Conservation (phyloP, 2,329 filamentous ascomycete genomes). For the Fusarium tjaetaba region DNA sequence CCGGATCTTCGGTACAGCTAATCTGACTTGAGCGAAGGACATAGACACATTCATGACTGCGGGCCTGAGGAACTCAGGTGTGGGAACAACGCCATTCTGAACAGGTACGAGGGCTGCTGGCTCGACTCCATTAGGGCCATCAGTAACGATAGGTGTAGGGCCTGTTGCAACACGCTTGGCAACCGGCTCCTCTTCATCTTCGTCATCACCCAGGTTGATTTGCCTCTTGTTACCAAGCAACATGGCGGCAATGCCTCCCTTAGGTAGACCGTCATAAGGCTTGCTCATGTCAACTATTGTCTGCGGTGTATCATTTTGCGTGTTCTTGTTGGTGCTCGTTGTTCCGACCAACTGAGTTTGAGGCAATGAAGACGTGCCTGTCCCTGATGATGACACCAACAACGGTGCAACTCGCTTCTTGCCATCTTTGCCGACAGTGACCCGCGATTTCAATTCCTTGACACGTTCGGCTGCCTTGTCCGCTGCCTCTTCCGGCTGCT, state of each 20-base stretch:
- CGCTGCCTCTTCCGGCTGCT: constrained; percentile 57
- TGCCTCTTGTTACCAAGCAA: constrained; percentile 95
- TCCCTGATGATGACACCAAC: constrained; percentile 88
- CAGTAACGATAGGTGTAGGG: constrained; percentile 77
- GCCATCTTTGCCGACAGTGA: constrained; percentile 95
- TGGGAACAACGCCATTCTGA: constrained; percentile 70
- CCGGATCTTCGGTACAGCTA: constrained; percentile 88
- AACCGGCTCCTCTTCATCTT: constrained; percentile 73
- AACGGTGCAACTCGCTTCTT: constrained; percentile 95
- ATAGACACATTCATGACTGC: constrained; percentile 86
- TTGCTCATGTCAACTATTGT: constrained; percentile 90
- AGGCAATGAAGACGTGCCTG: constrained; percentile 86
- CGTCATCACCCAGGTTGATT: constrained; percentile 75
- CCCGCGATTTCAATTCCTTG: constrained; percentile 81
- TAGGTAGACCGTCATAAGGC: constrained; percentile 91
- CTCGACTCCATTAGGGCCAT: constrained; percentile 80
- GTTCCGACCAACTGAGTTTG: constrained; percentile 88
- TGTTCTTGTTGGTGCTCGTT: constrained; percentile 67
- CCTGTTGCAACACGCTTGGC: constrained; percentile 69
- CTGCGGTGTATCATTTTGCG: constrained; percentile 78
- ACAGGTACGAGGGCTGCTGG: constrained; percentile 73
- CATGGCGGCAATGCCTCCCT: constrained; percentile 85
- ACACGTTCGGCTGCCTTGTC: constrained; percentile 66
- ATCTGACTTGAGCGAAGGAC: constrained; percentile 81
- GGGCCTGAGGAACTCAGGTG: constrained; percentile 86